Percentiles rank a stretch among this genome's conserved stretches.
Conservation (phyloP, 495 filamentous ascomycete genomes). For the Xylaria flabelliformis region DNA sequence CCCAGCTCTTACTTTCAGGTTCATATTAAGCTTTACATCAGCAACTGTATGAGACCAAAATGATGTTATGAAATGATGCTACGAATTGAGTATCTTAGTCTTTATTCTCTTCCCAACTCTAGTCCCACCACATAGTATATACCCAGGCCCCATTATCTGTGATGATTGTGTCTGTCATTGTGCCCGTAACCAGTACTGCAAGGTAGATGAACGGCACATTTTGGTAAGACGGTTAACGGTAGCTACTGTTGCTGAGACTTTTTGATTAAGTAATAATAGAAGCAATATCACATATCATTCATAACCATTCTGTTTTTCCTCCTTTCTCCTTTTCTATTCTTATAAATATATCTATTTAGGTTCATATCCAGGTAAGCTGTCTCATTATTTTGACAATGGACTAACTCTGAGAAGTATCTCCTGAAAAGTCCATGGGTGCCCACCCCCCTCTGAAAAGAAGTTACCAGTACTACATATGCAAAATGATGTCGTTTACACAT, state of each 20-base stretch:
- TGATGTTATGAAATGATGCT: neutral
- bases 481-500: neutral
- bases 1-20: conserved; percentile 72
- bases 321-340: neutral
- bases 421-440: neutral
- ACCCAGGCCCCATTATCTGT: neutral
- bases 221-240: neutral
- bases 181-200: neutral
- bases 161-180: neutral
- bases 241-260: neutral
- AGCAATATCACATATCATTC: neutral
- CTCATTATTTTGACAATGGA: neutral
- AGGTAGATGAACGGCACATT: neutral
- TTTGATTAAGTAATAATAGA: too few species aligned
- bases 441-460: neutral
- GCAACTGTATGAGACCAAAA: neutral
- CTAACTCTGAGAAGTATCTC: neutral
- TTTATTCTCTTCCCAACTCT: neutral
- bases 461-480: neutral
- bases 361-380: neutral
- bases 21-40: conserved; percentile 58
- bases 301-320: neutral
- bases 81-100: neutral
- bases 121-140: neutral
- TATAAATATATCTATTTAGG: neutral